phyloP scores from a whole-genome alignment of 75 land plant species.

The Azolla pinnata region DNA sequence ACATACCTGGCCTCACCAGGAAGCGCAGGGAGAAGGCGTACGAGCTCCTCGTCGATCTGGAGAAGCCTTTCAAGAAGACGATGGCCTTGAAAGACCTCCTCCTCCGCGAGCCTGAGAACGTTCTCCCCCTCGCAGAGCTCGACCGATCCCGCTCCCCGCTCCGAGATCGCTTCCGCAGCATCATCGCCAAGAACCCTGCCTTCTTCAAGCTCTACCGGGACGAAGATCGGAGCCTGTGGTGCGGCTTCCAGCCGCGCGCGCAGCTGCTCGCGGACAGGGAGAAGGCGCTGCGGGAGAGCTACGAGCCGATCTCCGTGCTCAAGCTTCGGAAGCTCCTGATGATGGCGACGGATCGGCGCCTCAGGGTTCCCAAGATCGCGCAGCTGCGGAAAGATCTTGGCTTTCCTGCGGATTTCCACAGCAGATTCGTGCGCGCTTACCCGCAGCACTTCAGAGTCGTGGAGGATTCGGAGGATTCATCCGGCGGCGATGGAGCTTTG shows the following conservation, averaged over 20 bases:
- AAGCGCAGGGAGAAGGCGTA: slow-evolving; percentile 39
- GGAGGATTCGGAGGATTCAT: slow-evolving; percentile 27
- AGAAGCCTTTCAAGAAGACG: slow-evolving; percentile 36
- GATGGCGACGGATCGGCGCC: slow-evolving; percentile 53
- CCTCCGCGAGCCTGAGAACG: slow-evolving; percentile 44
- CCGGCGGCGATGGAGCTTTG: slow-evolving; percentile 13
- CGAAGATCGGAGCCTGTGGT: slow-evolving; percentile 33
- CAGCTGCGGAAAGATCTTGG: slow-evolving; percentile 60
- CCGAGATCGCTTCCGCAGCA: slow-evolving; percentile 36
- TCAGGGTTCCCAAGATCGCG: slow-evolving; percentile 52
- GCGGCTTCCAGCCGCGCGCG: slow-evolving; percentile 45
- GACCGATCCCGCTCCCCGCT: slow-evolving; percentile 29
- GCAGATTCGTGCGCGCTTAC: slow-evolving; percentile 36
- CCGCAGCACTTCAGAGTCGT: slow-evolving; percentile 54
- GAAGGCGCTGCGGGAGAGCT: slow-evolving; percentile 18
- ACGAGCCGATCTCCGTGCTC: slow-evolving; percentile 36
- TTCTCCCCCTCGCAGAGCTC: slow-evolving; percentile 29
- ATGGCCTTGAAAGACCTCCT: slow-evolving; percentile 34
- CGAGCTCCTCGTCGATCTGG: slow-evolving; percentile 44
- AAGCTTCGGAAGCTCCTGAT: slow-evolving; percentile 55
- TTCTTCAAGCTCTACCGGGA: slow-evolving; percentile 59
- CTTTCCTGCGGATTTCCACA: slow-evolving; percentile 59
- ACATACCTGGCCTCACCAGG: slow-evolving; percentile 20
- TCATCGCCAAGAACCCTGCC: slow-evolving; percentile 43
- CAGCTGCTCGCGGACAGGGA: slow-evolving; percentile 51